Evolutionary conservation across 225 moss, liverwort and hornwort genomes (phyloP), one percentile per base, ranked within the genome.

Genomic region (Straminergon stramineum): DNA sequence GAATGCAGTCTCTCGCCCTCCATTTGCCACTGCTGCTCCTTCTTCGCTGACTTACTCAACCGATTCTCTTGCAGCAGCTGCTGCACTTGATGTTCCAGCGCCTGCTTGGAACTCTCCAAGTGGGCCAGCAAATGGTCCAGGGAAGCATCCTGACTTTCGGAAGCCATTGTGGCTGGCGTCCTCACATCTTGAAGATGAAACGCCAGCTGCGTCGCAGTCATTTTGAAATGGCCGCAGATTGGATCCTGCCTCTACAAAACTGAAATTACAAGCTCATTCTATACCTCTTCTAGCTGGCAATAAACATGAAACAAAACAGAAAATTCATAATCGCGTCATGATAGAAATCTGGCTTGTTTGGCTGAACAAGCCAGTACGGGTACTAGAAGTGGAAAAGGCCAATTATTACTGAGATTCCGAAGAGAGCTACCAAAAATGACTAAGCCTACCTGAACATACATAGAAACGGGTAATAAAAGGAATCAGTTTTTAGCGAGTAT

Each of bases 61-160:
- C 91, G 74, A 86, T 94, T 94, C 91, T 94, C 94, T 56, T 93
- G 92, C 88, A 92, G 62, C 68, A 93, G 56, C 90, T 94, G 94
- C 82, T 94, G 94, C 87, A 94, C 94, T 79, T 94, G 94, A 82
- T 94, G 93, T 76, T 93, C 91, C 79, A 94, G 66, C 26, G 92
- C 92, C 90, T 91, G 89, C 91, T 93, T 93, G 78, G 93, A 94
- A 89, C 88, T 94, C 84, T 93, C 94, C 80, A 94, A 87, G 81
- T 94, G 92, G n/a, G 94, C 93, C 85, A 94, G 76, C 87, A 94
- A 87, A 79, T 92, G 92, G 66, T 92, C 91, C 56, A 94, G 86
- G n/a, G 94, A 94, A 24, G 94, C 90, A 78, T 85, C 84, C 83
- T 90, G 89, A 41, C 82, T 88, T 70, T 85, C 89, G 26, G 82